Conservation (phyloP, 75 land plant genomes). For the Gnetum montanum region DNA sequence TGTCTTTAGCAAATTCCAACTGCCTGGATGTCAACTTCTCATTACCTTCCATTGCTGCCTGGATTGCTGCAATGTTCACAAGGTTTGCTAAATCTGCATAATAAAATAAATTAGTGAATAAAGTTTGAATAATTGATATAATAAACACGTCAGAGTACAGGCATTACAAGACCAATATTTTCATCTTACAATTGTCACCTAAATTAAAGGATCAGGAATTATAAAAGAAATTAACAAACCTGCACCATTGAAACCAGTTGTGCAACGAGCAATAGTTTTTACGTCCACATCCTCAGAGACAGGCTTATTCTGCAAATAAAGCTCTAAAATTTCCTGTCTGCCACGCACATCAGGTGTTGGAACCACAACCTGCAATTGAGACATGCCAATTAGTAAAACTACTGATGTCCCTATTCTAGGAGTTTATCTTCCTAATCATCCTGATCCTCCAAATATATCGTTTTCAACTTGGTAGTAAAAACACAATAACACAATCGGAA, state of each 20-base stretch:
- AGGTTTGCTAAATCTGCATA: slow-evolving; percentile 86
- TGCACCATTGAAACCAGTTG: slow-evolving; percentile 99
- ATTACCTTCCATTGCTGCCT: slow-evolving; percentile 93
- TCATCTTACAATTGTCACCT: too few species aligned
- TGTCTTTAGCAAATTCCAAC: slow-evolving; percentile 95
- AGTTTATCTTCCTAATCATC: too few species aligned
- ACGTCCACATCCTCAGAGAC: slow-evolving; percentile 88
- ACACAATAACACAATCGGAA: too few species aligned
- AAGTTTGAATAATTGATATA: not conserved
- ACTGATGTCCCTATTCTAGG: not conserved
- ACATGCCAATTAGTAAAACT: not conserved
- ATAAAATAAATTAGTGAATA: slow-evolving; percentile 2
- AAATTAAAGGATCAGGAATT: not conserved
- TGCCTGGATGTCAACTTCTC: slow-evolving; percentile 70
- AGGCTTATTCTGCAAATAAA: slow-evolving; percentile 92
- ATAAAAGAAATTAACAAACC: slow-evolving; percentile 26
- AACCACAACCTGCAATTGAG: slow-evolving; percentile 79
- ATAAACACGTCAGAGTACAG: not conserved
- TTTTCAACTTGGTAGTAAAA: too few species aligned
- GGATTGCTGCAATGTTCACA: slow-evolving; percentile 96
- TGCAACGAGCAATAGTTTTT: slow-evolving; percentile 80
- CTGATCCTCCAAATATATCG: too few species aligned
- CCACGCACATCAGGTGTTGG: slow-evolving; percentile 92
- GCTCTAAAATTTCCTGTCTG: slow-evolving; percentile 88
- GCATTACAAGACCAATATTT: slow-evolving; percentile 3